Evolutionary conservation across 805 yeast genomes (phyloP), one percentile per base, ranked within the genome.

Genomic region (Nakazawaea anatomiae): DNA sequence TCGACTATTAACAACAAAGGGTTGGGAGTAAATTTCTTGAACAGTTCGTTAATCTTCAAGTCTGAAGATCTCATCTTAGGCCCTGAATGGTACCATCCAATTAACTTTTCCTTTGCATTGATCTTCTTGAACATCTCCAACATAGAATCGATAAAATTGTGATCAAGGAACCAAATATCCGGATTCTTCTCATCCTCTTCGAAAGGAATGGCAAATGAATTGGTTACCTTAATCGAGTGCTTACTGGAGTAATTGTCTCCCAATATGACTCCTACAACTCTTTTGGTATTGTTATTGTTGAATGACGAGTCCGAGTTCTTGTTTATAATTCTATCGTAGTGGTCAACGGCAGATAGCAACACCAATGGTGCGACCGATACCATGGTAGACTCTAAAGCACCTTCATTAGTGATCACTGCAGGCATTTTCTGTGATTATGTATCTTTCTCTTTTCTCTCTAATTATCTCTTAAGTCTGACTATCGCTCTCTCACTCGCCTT

Each of bases 31-130:
- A 90, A 92, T 59, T 80, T 83, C 66, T 85, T 90, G 74, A 94
- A 90, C 48, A 86, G 70, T 57, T 94, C 97, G 65, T 92, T 92
- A 62, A 94, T 94, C 64, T 87, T 88, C 56, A 94, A 74, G 65
- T 94, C 99, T 12, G 95, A 85, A 1, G 91, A 79, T 60, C 82
- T 83, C 57, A 95, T 77, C 66, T 90, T 90, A 18, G 98, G 97
- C 4, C 99, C 99, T 7, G 96, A 85, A 68, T 94, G 99, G 66
- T 94, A 94, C 99, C 99, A 94, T n/a, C 99, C 99, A 64, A 94
- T 83, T 45, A 94, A 76, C 65, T 83, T 88, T 68, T 94, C 99
- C 70, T 89, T 91, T 18, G 99, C 99, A 71, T 91, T 95, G 66
- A 94, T 91, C 68, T 95, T 94, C 66, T 88, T 89, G 72, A 90